Conservation (phyloP, 768 basidiomycete species). For the Butyriboletus loyo region DNA sequence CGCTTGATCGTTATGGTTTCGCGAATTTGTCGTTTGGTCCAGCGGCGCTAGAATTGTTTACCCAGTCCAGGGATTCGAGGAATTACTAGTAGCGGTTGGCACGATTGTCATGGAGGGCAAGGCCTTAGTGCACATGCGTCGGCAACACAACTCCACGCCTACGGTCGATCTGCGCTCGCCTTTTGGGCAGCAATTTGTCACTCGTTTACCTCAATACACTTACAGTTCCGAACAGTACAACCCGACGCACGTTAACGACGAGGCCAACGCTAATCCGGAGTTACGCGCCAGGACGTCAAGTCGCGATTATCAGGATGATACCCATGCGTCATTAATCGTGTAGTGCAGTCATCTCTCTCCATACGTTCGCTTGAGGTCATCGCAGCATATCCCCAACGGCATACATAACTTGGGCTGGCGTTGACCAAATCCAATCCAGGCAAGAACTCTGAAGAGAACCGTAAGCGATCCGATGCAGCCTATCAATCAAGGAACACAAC, state of each 20-base stretch:
- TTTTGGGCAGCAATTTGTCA: neutral
- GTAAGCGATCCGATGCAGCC: neutral
- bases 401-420: too few species aligned
- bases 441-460: neutral
- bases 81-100: too few species aligned
- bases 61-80: too few species aligned
- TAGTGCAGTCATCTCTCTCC: neutral
- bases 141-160: too few species aligned
- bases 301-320: neutral
- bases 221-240: neutral
- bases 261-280: neutral
- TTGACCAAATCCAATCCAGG: slow-evolving; percentile 4
- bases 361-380: neutral
- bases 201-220: neutral
- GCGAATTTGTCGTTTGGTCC: too few species aligned
- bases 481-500: neutral
- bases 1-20: neutral
- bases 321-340: neutral
- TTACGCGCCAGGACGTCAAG: neutral
- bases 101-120: too few species aligned
- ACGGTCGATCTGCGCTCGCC: neutral
- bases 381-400: neutral
- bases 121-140: too few species aligned
- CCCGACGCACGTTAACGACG: neutral
- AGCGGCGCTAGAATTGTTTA: neutral